phyloP scores from a whole-genome alignment of 345 rosid species.

The Gossypium mustelinum region DNA sequence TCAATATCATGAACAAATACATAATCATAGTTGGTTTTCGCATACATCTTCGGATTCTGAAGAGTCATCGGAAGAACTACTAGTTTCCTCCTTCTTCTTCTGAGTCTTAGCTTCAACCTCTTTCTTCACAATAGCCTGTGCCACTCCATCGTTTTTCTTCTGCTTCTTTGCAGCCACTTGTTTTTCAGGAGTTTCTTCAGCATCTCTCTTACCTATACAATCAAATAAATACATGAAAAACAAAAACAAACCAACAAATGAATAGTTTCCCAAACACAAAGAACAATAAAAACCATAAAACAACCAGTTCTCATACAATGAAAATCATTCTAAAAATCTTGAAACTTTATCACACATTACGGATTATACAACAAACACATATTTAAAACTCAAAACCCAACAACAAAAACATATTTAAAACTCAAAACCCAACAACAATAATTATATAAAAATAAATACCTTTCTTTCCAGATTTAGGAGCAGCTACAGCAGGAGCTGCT shows the following conservation, averaged over 20 bases:
- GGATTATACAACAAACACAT: background rate
- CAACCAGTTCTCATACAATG: background rate
- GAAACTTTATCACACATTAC: background rate
- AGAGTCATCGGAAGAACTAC: conserved; percentile 14
- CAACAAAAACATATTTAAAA: background rate
- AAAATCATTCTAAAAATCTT: background rate
- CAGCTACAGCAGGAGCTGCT: conserved; percentile 17
- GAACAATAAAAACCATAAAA: background rate
- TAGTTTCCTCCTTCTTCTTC: background rate
- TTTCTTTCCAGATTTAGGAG: conserved; percentile 12
- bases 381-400: background rate
- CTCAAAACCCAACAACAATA: background rate
- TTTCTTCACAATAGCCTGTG: conserved; percentile 13
- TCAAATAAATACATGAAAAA: background rate
- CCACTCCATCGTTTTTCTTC: conserved; percentile 17
- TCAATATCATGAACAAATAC: background rate
- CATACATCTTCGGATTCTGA: conserved; percentile 50
- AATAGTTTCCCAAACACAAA: background rate
- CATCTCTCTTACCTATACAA: conserved; percentile 16
- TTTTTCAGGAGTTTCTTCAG: conserved; percentile 5
- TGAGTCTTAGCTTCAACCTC: conserved; percentile 16
- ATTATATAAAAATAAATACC: background rate
- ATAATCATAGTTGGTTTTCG: background rate
- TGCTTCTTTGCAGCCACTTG: conserved; percentile 6
- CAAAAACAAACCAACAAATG: no score